Conservation (phyloP, 148 eudicot species). For the Cornus controversa region DNA sequence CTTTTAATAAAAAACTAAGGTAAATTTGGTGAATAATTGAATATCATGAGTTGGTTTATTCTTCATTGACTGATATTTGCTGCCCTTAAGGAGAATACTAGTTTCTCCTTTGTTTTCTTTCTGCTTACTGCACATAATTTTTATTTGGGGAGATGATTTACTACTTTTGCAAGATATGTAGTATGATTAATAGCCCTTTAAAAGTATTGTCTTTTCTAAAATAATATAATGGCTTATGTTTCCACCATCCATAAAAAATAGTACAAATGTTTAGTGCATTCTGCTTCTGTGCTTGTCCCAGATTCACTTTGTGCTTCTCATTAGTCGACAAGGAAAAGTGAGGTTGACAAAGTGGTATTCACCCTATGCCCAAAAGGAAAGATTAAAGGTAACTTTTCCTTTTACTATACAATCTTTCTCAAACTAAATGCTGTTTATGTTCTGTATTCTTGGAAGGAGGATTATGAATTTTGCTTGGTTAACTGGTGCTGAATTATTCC, state of each 20-base stretch:
- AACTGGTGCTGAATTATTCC: background rate
- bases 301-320: conserved; percentile 86
- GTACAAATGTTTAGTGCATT: background rate
- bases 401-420: background rate
- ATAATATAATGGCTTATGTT: background rate
- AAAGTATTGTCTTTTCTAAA: background rate
- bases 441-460: background rate
- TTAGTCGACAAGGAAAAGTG: conserved; percentile 92
- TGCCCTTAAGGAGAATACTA: background rate
- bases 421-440: background rate
- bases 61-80: conserved; percentile 1
- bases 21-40: background rate
- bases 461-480: background rate
- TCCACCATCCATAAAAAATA: background rate
- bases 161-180: background rate
- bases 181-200: background rate
- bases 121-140: background rate
- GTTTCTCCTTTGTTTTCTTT: background rate
- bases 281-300: conserved; percentile 26
- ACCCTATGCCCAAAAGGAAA: conserved; percentile 84
- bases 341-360: conserved; percentile 95
- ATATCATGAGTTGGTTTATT: background rate
- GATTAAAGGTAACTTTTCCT: conserved; percentile 57
- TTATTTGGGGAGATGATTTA: background rate
- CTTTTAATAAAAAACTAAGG: background rate